Evolutionary conservation across 2,329 filamentous ascomycete genomes (phyloP), one percentile per base, ranked within the genome.

Genomic region (Gnomoniopsis smithogilvyi): DNA sequence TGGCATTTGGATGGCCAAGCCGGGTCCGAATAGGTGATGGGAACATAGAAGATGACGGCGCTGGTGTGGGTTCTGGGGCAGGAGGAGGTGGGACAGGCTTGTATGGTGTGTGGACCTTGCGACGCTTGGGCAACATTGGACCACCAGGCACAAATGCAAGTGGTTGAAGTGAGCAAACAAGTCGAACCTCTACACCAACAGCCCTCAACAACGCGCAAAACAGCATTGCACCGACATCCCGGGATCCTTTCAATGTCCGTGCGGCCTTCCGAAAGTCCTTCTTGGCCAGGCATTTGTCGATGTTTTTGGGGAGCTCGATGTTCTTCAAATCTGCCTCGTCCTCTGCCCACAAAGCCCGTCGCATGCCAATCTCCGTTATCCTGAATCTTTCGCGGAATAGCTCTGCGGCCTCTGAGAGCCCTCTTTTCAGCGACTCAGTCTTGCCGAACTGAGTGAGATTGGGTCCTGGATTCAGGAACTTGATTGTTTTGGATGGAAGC

Each of bases 91-190:
- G 46, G 17, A 57, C 30, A 38, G 57, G 60, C 33, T 72, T 76
- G 22, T 64, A 66, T 33, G 63, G 63, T 0, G 66, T 66, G 54
- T 71, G 73, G 4, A 65, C 21, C 65, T 75, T 66, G 2, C 67
- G 69, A 6, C 74, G 70, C 36, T 77, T 79, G 0, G 76, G 74
- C 61, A 85, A 71, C 0, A 75, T 72, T 2, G 83, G 83, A 0
- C 77, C 81, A 0, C 76, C 73, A 6, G 79, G 81, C 2, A 80
- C 78, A 65, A 93, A 93, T 0, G 90, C 81, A 0, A 99, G 78
- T 1, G 88, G 85, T 65, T 99, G 95, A 3, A 99, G 76, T 4
- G 95, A 99, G 72, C 92, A 97, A 0, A 98, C 90, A 4, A 99
- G 79, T 14, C 95, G 84, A 6, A 91, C 81, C 63, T 92, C 86